A percentile compares a stretch with the other conserved stretches of the same genome.
Conservation (phyloP, 2,329 filamentous ascomycete species). For the Escovopsis sp. region DNA sequence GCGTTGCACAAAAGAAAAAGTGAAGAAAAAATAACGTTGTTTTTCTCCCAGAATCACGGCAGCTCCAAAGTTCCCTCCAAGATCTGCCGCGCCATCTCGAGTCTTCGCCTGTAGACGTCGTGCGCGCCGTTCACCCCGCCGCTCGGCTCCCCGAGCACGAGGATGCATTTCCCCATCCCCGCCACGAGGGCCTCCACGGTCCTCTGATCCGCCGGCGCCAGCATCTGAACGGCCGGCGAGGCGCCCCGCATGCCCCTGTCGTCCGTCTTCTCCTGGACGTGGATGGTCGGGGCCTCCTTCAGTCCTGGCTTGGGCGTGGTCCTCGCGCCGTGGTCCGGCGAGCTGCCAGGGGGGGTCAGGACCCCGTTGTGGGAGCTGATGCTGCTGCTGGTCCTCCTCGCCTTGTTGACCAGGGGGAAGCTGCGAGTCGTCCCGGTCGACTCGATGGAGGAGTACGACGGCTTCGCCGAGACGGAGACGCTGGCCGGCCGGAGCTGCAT, state of each 20-base stretch:
- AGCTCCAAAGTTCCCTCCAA: constrained; percentile 44
- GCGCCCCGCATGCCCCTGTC: constrained; percentile 8
- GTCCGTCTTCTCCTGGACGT: constrained; percentile 18
- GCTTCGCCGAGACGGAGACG: constrained; percentile 26
- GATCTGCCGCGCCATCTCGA: constrained; percentile 60
- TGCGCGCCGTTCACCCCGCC: constrained; percentile 42
- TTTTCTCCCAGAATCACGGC: not conserved
- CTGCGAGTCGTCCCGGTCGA: constrained; percentile 46
- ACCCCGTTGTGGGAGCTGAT: constrained; percentile 17
- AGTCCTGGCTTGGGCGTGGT: constrained; percentile 35
- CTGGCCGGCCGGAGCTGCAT: constrained; percentile 29
- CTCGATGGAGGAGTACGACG: constrained; percentile 41
- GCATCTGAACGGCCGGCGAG: constrained; percentile 29
- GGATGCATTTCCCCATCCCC: constrained; percentile 43
- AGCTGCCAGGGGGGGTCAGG: constrained; percentile 29
- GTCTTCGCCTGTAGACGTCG: constrained; percentile 50
- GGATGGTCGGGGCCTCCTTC: constrained; percentile 30
- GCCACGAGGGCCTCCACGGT: constrained; percentile 46
- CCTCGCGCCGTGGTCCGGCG: constrained; percentile 34
- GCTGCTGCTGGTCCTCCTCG: constrained; percentile 23
- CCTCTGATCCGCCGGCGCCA: constrained; percentile 42
- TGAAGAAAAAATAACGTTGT: not conserved
- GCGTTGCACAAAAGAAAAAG: not conserved
- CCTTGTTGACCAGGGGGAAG: constrained; percentile 44
- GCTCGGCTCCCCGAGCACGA: constrained; percentile 41